phyloP scores from a whole-genome alignment of 192 early-diverging fungal species.

The Umbelopsis ramanniana region DNA sequence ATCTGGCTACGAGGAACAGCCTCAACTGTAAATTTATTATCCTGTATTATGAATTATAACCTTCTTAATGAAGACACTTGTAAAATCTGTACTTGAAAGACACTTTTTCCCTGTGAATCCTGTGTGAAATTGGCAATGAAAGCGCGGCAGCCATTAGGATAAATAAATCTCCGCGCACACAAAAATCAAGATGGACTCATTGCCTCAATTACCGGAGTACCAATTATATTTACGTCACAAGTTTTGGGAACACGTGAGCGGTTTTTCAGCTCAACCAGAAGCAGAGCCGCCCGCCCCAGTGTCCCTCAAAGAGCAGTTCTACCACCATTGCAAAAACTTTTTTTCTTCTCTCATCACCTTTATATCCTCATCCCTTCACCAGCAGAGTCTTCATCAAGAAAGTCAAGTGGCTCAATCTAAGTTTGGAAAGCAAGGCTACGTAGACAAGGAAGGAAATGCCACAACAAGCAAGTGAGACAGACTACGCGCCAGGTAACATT shows the following conservation, averaged over 20 bases:
- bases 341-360: neutral
- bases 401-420: neutral
- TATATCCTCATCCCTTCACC: neutral
- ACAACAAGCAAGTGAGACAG: conserved; percentile 17
- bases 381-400: no score
- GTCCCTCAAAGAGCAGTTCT: neutral
- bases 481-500: conserved; percentile 54
- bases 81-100: no score
- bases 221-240: conserved; percentile 7
- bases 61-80: no score
- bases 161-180: neutral
- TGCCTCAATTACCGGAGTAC: conserved; percentile 1
- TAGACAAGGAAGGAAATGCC: conserved; percentile 16
- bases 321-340: neutral
- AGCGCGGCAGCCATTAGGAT: no score
- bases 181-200: neutral
- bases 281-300: neutral
- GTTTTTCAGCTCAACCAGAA: neutral
- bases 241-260: conserved; percentile 8
- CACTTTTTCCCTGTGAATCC: no score
- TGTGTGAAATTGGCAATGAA: no score
- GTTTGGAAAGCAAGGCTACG: neutral
- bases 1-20: no score
- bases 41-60: no score
- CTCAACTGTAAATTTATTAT: no score